A percentile compares a stretch with the other conserved stretches of the same genome.
These are phyloP conservation scores for Penstemon eatonii DNA, from an alignment of 257 asterid species.

Conservation along the genomic window DNA sequence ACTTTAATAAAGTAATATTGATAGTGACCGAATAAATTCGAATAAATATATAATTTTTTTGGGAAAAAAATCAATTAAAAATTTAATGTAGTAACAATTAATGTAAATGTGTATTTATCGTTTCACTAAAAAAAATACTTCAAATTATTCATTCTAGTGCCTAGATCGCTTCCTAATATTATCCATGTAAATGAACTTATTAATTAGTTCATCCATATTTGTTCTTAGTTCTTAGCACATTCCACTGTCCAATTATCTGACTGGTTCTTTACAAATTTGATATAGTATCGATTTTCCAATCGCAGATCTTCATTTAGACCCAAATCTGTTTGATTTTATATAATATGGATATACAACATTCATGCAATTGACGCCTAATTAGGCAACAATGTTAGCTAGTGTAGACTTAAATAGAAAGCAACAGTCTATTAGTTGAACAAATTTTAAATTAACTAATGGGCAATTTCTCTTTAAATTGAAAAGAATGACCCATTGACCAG, in stretches of 20 bases:
- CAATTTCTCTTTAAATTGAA: background rate
- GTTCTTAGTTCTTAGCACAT: slow-evolving; percentile 21
- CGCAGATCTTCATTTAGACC: slow-evolving; percentile 28
- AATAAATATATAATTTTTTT: too few relatives aligned
- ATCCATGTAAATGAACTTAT: background rate
- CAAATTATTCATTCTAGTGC: background rate
- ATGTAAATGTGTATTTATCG: background rate
- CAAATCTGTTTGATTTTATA: slow-evolving; percentile 4
- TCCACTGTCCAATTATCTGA: background rate
- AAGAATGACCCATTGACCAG: too few relatives aligned
- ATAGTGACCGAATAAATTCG: background rate
- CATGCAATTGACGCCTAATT: slow-evolving; percentile 5
- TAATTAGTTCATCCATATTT: background rate
- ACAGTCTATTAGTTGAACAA: slow-evolving; percentile 21
- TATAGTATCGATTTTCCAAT: slow-evolving; percentile 24
- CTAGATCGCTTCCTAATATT: background rate
- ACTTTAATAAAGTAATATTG: too few relatives aligned
- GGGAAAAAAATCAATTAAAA: background rate
- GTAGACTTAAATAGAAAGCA: slow-evolving; percentile 25
- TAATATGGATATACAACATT: background rate
- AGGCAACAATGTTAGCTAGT: slow-evolving; percentile 25
- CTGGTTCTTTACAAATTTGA: slow-evolving; percentile 21
- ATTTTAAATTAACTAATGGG: slow-evolving; percentile 11
- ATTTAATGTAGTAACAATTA: too few relatives aligned
- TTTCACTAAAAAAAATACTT: background rate